A percentile compares a stretch with the other conserved stretches of the same genome.
These are phyloP conservation scores for Colletotrichum orchidophilum DNA, from an alignment of 2,329 filamentous ascomycete genomes.

Conservation along the genomic window DNA sequence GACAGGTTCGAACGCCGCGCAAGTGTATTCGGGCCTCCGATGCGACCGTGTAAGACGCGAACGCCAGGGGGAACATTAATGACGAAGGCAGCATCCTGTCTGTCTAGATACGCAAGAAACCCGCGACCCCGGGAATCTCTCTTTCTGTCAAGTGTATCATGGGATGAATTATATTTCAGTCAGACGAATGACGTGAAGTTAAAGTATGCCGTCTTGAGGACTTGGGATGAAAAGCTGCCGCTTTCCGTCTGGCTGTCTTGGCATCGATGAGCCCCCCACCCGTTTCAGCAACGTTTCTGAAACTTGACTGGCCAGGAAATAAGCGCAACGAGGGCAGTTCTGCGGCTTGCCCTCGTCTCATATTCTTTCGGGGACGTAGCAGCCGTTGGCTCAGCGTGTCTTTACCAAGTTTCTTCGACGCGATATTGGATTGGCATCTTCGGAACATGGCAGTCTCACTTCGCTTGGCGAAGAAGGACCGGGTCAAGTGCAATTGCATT, in stretches of 20 bases:
- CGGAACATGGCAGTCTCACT: not conserved
- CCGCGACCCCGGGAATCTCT: not conserved
- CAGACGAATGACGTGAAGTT: not conserved
- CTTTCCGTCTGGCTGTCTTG: not conserved
- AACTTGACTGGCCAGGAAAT: conserved; percentile 19
- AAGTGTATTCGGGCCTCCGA: conserved; percentile 5
- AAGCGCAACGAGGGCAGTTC: not conserved
- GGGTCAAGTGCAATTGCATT: not conserved
- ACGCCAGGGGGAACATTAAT: not conserved
- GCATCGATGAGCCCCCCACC: conserved; percentile 5
- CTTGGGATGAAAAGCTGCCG: conserved; percentile 6
- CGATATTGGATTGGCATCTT: not conserved
- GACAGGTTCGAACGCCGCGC: not conserved
- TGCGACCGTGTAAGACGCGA: conserved; percentile 10
- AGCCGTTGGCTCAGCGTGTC: not conserved
- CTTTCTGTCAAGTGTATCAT: no score
- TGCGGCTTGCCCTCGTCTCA: conserved; percentile 16
- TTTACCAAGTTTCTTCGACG: no score
- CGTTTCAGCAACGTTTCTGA: conserved; percentile 28
- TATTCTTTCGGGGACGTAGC: conserved; percentile 14
- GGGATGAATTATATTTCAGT: not conserved
- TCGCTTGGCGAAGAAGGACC: not conserved
- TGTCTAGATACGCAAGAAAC: not conserved
- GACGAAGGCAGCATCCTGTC: not conserved
- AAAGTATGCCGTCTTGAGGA: not conserved